Conservation (phyloP, 1,139 yeast genomes). For the Lodderomyces pseudojiufengensis region DNA sequence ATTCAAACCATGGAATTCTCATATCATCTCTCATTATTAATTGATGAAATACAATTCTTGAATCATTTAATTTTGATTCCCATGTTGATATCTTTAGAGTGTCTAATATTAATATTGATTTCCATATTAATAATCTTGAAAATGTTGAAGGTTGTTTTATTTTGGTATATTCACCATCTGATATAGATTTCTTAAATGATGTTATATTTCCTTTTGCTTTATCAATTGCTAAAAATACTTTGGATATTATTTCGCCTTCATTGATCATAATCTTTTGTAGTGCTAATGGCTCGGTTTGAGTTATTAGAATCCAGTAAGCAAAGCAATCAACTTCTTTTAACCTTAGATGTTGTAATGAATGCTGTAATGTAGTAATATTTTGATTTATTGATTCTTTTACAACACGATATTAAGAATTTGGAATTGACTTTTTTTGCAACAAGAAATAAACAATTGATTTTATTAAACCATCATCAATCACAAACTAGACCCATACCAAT, state of each 20-base stretch:
- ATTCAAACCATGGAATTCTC: slow-evolving; percentile 38
- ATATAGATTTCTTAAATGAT: slow-evolving; percentile 29
- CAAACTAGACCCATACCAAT: not conserved
- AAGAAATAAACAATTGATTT: no score
- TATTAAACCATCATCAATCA: slow-evolving; percentile 1
- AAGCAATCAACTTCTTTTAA: no score
- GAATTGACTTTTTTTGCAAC: no score
- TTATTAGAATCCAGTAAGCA: no score
- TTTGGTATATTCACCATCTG: slow-evolving; percentile 32
- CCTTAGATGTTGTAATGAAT: no score
- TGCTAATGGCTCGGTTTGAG: no score
- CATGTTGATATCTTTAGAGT: slow-evolving; percentile 35
- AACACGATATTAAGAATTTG: no score
- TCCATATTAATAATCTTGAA: slow-evolving; percentile 39
- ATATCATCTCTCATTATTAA: slow-evolving; percentile 29
- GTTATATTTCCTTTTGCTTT: slow-evolving; percentile 34
- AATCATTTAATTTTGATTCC: slow-evolving; percentile 27
- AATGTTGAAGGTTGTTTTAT: slow-evolving; percentile 19
- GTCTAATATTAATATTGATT: slow-evolving; percentile 36
- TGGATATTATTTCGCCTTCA: slow-evolving; percentile 38
- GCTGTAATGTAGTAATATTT: no score
- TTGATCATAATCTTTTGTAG: slow-evolving; percentile 20
- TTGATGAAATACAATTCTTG: slow-evolving; percentile 38
- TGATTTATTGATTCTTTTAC: no score
- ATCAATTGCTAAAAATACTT: slow-evolving; percentile 36